Evolutionary conservation across 2,329 filamentous ascomycete genomes (phyloP).

Genomic region (Pestalotiopsis sp.): DNA sequence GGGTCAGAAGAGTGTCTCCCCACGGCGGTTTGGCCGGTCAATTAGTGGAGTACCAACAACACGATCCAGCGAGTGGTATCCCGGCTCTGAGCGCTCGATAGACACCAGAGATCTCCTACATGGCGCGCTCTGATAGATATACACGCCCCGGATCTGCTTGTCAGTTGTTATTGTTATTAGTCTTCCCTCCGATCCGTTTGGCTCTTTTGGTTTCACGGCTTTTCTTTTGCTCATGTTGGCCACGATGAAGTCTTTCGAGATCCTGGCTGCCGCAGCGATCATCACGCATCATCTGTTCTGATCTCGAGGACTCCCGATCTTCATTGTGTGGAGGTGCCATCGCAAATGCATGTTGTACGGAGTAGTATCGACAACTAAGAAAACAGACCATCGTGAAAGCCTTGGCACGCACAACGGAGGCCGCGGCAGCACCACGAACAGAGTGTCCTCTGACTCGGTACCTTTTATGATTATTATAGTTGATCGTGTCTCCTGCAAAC

Average conservation of each 20-base stretch:
- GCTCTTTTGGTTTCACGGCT: not conserved
- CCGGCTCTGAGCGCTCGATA: not conserved
- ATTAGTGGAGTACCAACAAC: slow-evolving; percentile 51
- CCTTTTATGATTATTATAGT: not conserved
- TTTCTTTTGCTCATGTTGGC: too few species aligned
- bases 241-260: too few species aligned
- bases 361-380: not conserved
- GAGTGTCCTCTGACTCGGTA: not conserved
- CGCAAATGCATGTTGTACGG: not conserved
- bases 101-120: not conserved
- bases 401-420: not conserved
- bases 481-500: too few species aligned
- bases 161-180: not conserved
- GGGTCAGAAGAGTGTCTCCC: slow-evolving; percentile 33
- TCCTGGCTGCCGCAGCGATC: too few species aligned
- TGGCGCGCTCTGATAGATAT: not conserved
- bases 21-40: slow-evolving; percentile 60
- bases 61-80: slow-evolving; percentile 10
- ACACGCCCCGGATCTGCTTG: not conserved
- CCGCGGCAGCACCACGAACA: not conserved
- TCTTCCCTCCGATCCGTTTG: not conserved
- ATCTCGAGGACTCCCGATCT: not conserved
- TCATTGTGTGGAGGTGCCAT: not conserved
- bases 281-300: not conserved
- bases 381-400: not conserved